Conservation (phyloP, 768 basidiomycete species). For the Tylopilus rubrobrunneus region DNA sequence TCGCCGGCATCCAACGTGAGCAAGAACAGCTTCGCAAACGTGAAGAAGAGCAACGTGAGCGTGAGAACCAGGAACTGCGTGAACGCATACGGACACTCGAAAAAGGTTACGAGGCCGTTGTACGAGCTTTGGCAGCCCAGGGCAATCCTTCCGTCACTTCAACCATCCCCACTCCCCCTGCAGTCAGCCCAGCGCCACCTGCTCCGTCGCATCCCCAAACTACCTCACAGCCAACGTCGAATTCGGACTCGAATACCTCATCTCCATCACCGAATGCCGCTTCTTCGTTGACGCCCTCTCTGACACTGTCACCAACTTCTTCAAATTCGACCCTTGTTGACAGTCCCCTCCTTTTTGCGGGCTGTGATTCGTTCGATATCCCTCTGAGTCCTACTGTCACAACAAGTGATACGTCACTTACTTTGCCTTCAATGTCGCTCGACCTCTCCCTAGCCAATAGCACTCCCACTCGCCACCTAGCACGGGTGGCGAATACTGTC, state of each 20-base stretch:
- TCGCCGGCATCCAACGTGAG: slow-evolving; percentile 23
- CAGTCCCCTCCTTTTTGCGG: slow-evolving; percentile 25
- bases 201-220: slow-evolving; percentile 20
- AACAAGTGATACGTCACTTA: slow-evolving; percentile 29
- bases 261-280: slow-evolving; percentile 23
- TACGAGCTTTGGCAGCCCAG: slow-evolving; percentile 70
- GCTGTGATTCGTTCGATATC: slow-evolving; percentile 28
- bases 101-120: slow-evolving; percentile 75
- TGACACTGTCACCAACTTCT: slow-evolving; percentile 40
- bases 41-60: slow-evolving; percentile 44
- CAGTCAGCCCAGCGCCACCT: slow-evolving; percentile 9
- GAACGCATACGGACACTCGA: slow-evolving; percentile 78
- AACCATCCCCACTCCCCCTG: slow-evolving; percentile 12
- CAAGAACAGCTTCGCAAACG: slow-evolving; percentile 32
- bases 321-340: slow-evolving; percentile 39
- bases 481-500: slow-evolving; percentile 89
- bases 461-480: slow-evolving; percentile 92
- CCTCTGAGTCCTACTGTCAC: slow-evolving; percentile 37
- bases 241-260: slow-evolving; percentile 18
- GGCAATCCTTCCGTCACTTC: slow-evolving; percentile 30
- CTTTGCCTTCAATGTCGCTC: slow-evolving; percentile 23
- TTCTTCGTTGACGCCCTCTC: slow-evolving; percentile 30
- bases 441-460: slow-evolving; percentile 33
- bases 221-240: slow-evolving; percentile 20
- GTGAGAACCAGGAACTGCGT: slow-evolving; percentile 70